A percentile compares a stretch with the other conserved stretches of the same genome.
Conservation (phyloP, 768 basidiomycete genomes). For the Porphyrellus cyaneotinctus region DNA sequence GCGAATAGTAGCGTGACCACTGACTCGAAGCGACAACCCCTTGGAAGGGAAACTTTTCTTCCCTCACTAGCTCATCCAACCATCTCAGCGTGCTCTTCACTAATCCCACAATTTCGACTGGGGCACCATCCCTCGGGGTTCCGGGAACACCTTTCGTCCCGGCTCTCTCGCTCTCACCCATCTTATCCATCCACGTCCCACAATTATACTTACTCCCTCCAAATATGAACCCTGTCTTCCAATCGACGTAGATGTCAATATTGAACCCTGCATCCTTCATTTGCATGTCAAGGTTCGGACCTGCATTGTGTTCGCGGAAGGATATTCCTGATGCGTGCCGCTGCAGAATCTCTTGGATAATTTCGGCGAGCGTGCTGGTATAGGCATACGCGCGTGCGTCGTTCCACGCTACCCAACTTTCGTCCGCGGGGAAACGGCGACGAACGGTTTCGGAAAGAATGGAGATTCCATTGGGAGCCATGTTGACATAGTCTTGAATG, state of each 20-base stretch:
- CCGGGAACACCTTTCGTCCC: constrained; percentile 96
- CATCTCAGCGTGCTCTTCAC: constrained; percentile 91
- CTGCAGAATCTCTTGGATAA: constrained; percentile 95
- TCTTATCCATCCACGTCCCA: constrained; percentile 98
- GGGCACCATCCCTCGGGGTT: constrained; percentile 93
- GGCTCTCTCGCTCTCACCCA: constrained; percentile 90
- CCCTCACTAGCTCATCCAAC: constrained; percentile 63
- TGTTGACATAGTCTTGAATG: constrained; percentile 88
- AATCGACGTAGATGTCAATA: constrained; percentile 92
- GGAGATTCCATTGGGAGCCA: constrained; percentile 78
- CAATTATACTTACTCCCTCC: constrained; percentile 87
- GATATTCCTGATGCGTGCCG: constrained; percentile 88
- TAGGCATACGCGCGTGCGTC: constrained; percentile 79
- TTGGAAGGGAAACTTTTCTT: constrained; percentile 80
- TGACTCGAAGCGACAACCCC: constrained; percentile 79
- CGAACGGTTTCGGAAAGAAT: constrained; percentile 79
- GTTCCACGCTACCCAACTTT: constrained; percentile 91
- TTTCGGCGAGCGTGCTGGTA: constrained; percentile 83
- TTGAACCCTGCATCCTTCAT: constrained; percentile 93
- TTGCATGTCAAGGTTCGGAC: constrained; percentile 94
- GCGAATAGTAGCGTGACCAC: constrained; percentile 24
- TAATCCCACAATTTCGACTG: constrained; percentile 92
- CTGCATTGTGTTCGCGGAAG: constrained; percentile 96
- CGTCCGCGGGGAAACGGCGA: constrained; percentile 93
- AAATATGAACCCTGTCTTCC: constrained; percentile 85